Evolutionary conservation across 2,329 filamentous ascomycete species (phyloP).

Genomic region (Magnaporthales sp.): DNA sequence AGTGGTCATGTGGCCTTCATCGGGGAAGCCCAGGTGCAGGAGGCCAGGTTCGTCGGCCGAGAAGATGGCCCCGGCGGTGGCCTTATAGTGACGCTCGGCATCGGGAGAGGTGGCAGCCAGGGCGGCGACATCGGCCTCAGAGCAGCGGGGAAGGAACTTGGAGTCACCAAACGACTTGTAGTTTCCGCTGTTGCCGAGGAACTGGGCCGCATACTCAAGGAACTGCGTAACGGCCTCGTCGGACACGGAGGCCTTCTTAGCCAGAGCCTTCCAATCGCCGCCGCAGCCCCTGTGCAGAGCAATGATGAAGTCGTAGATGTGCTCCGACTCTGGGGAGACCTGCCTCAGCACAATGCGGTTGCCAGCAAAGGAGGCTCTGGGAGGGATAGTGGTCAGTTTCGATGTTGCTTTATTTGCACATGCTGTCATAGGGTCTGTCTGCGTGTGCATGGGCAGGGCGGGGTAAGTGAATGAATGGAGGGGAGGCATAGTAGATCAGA

Average conservation of each 20-base stretch:
- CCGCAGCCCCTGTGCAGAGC: constrained; percentile 55
- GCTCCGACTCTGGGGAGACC: constrained; percentile 71
- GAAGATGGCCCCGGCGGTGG: constrained; percentile 65
- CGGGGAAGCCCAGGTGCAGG: constrained; percentile 69
- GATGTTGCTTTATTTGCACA: background rate
- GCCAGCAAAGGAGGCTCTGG: constrained; percentile 67
- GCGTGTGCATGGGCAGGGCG: background rate
- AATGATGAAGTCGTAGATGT: constrained; percentile 74
- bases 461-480: background rate
- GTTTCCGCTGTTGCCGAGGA: constrained; percentile 73
- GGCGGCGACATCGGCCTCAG: constrained; percentile 53
- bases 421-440: background rate
- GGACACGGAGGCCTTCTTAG: constrained; percentile 54
- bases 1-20: constrained; percentile 68
- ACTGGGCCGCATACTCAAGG: constrained; percentile 69
- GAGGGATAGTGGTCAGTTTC: constrained; percentile 8
- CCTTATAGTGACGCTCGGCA: constrained; percentile 55
- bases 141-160: constrained; percentile 71
- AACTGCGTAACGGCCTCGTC: constrained; percentile 58
- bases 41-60: constrained; percentile 53
- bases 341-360: constrained; percentile 73
- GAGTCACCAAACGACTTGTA: constrained; percentile 83
- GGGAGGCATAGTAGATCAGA: background rate
- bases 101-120: constrained; percentile 50
- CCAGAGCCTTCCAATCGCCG: constrained; percentile 65